Evolutionary conservation across 441 rosid genomes (phyloP).

Genomic region (Pelargonium australe): DNA sequence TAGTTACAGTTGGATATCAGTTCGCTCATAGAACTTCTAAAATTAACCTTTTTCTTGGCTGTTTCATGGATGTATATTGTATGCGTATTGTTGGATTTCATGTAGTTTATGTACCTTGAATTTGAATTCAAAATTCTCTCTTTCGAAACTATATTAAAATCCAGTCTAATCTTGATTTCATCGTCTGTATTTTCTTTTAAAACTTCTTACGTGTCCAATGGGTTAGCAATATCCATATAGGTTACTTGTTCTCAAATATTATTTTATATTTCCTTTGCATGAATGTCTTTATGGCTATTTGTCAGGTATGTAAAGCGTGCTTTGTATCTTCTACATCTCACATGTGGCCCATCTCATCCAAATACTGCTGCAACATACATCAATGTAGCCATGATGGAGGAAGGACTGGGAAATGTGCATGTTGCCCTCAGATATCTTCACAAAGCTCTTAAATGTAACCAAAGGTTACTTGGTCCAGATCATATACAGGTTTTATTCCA

Average conservation of each 20-base stretch:
- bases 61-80: neutral
- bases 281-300: slow-evolving; percentile 7
- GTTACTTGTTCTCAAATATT: neutral
- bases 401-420: slow-evolving; percentile 72
- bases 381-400: slow-evolving; percentile 84
- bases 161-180: neutral
- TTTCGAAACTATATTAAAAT: neutral
- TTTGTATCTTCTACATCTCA: slow-evolving; percentile 63
- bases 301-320: slow-evolving; percentile 72
- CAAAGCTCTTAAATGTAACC: slow-evolving; percentile 76
- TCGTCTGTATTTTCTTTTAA: neutral
- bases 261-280: neutral
- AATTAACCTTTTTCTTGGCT: neutral
- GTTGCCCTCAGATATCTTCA: slow-evolving; percentile 76
- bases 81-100: neutral
- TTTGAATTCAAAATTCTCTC: neutral
- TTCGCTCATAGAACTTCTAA: neutral
- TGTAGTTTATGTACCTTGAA: neutral
- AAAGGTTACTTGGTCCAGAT: slow-evolving; percentile 68
- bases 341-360: slow-evolving; percentile 78
- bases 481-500: slow-evolving; percentile 57
- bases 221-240: neutral
- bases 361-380: slow-evolving; percentile 82
- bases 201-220: neutral
- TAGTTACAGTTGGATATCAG: neutral